Evolutionary conservation across 441 rosid genomes (phyloP).

Genomic region (Lepidium campestre): DNA sequence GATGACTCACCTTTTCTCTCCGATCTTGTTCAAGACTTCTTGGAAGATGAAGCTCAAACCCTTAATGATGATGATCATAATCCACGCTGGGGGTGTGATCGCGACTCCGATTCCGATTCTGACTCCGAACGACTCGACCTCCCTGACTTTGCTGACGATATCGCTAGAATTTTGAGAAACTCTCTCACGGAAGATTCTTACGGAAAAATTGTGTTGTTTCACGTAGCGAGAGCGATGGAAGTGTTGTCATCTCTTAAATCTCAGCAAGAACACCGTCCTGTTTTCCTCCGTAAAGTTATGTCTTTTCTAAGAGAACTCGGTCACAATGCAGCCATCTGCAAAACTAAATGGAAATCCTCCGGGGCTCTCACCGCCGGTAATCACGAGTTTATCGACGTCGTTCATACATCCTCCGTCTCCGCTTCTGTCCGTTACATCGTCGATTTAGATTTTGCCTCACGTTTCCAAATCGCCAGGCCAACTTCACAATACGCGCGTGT

Average conservation of each 20-base stretch:
- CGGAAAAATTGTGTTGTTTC: constrained; percentile 33
- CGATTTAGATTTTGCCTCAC: constrained; percentile 63
- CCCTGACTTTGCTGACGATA: constrained; percentile 31
- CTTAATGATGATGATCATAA: neutral
- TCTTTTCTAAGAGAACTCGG: constrained; percentile 50
- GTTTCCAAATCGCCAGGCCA: constrained; percentile 81
- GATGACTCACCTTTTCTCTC: constrained; percentile 63
- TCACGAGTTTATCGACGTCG: constrained; percentile 81
- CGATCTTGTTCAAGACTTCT: constrained; percentile 68
- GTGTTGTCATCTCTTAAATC: constrained; percentile 29
- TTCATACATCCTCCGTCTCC: constrained; percentile 14
- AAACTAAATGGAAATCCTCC: constrained; percentile 70
- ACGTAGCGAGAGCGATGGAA: constrained; percentile 48
- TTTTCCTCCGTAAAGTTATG: constrained; percentile 55
- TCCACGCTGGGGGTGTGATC: no score
- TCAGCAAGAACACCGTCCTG: constrained; percentile 20
- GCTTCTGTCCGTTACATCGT: constrained; percentile 47
- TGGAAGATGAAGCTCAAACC: constrained; percentile 41
- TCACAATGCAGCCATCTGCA: constrained; percentile 80
- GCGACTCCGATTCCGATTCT: constrained; percentile 34
- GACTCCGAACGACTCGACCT: constrained; percentile 41
- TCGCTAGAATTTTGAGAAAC: constrained; percentile 2
- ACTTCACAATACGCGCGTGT: constrained; percentile 47
- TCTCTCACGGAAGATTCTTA: constrained; percentile 33
- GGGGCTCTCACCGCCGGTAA: constrained; percentile 44